Evolutionary conservation across 176 grass and related monocot species (phyloP), one percentile per base, ranked within the genome.

Genomic region (Oryza meyeriana): DNA sequence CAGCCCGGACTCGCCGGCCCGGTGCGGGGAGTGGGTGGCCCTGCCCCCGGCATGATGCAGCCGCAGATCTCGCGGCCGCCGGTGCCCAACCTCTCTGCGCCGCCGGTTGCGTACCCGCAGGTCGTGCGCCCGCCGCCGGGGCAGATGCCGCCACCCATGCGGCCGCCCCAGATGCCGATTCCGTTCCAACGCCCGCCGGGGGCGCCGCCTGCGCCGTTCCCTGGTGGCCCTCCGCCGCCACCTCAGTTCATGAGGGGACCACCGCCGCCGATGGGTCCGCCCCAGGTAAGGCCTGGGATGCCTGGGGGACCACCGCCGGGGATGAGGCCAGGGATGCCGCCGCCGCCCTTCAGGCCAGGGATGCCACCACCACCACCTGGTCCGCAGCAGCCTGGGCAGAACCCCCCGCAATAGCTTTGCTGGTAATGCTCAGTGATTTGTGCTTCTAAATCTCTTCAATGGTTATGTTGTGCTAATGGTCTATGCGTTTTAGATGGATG

Each of bases 31-130:
- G 93, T 95, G 0, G 96, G 96, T 1, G 96, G 96, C 1, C 96
- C 96, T 0, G 85, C 93, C 40, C 96, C 91, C 0, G 96, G 83
- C 62, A 99, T 95, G 96, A 99, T 99, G 96, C 96, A 99, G 73
- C 96, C 96, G 1, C 96, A 95, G 85, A 86, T 99, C 68, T 93
- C 93, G 81, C 87, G 96, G 27, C 93, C 93, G 18, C 96, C 90
- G 12, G 34, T 99, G 71, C 86, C 95, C 12, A 91, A 93, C 65
- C 85, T 94, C 71, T 98, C 95, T 1, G 92, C 92, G 1, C 77
- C 85, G 66, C 90, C 92, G 6, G 83, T 97, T 35, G 81, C 88
- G 10, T 98, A 98, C 80, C 95, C 95, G 47, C 95, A 94, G 90
- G 92, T 97, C 30, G 66, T 87, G 38, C 89, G 92, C 62, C 92